Evolutionary conservation across 495 filamentous ascomycete genomes (phyloP).

Genomic region (Aspergillus diversus): DNA sequence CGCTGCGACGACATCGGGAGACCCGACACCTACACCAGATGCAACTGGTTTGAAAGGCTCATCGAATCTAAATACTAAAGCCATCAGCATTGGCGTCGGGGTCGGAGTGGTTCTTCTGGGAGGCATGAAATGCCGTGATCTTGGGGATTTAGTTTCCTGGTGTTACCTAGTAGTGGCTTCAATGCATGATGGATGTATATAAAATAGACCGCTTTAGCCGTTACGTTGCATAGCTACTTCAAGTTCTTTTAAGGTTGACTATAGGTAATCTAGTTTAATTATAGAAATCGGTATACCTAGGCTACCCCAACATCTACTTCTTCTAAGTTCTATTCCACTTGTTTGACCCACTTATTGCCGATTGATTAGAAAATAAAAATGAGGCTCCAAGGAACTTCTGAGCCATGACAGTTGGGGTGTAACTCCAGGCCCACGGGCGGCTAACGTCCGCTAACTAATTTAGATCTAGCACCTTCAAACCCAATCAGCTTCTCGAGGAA

Average conservation of each 20-base stretch:
- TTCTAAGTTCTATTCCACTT: no score
- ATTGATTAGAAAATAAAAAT: no score
- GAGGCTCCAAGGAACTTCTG: no score
- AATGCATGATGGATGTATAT: neutral
- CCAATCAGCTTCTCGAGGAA: no score
- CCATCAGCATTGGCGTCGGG: constrained; percentile 1
- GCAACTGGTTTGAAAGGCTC: neutral
- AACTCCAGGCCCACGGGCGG: no score
- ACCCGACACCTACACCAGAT: neutral
- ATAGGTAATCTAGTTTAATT: neutral
- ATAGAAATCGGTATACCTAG: no score
- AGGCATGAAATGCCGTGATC: neutral
- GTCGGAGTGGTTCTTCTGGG: constrained; percentile 7
- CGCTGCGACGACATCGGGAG: neutral
- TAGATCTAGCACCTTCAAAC: no score
- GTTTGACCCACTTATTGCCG: no score
- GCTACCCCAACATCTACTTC: no score
- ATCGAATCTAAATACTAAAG: neutral
- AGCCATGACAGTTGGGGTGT: no score
- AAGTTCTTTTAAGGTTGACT: neutral
- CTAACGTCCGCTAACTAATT: no score
- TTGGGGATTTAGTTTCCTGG: neutral
- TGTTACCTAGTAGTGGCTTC: neutral
- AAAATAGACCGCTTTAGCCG: neutral
- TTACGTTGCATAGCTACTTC: neutral